Conservation (phyloP, 306 rosid genomes). For the Datisca glomerata region DNA sequence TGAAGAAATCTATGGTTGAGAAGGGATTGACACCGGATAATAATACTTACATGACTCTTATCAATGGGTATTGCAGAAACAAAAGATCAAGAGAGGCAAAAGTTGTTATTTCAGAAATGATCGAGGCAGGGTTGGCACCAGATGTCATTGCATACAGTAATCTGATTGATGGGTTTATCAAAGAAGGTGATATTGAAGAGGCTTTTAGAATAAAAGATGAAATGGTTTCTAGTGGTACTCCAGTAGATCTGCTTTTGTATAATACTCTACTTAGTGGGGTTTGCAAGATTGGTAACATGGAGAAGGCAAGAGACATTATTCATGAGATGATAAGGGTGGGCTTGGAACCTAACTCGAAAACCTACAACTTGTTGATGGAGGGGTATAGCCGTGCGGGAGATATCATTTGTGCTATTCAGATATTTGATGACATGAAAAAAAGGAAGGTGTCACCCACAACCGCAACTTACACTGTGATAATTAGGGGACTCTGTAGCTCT, state of each 20-base stretch:
- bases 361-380: constrained; percentile 22
- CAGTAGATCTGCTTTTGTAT: constrained; percentile 9
- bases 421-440: too few relatives aligned
- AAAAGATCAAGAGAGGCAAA: constrained; percentile 25
- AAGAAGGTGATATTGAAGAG: constrained; percentile 23
- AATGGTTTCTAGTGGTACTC: constrained; percentile 19
- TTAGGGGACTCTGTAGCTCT: constrained; percentile 19
- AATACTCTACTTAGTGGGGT: constrained; percentile 22
- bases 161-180: constrained; percentile 29
- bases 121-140: constrained; percentile 22
- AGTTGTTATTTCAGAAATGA: constrained; percentile 18
- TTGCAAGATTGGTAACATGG: constrained; percentile 29
- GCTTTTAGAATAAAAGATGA: constrained; percentile 24
- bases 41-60: constrained; percentile 17
- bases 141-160: constrained; percentile 13
- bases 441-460: too few relatives aligned
- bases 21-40: constrained; percentile 25
- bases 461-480: constrained; percentile 26
- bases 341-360: constrained; percentile 14
- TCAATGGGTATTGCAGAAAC: constrained; percentile 27
- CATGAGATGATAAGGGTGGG: constrained; percentile 25
- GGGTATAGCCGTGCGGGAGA: constrained; percentile 31
- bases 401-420: too few relatives aligned
- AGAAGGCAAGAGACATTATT: constrained; percentile 19
- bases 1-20: constrained; percentile 17